Percentiles rank a stretch among this genome's conserved stretches.
These are phyloP conservation scores for Kwoniella bestiolae DNA, from an alignment of 768 basidiomycete genomes.

Conservation along the genomic window DNA sequence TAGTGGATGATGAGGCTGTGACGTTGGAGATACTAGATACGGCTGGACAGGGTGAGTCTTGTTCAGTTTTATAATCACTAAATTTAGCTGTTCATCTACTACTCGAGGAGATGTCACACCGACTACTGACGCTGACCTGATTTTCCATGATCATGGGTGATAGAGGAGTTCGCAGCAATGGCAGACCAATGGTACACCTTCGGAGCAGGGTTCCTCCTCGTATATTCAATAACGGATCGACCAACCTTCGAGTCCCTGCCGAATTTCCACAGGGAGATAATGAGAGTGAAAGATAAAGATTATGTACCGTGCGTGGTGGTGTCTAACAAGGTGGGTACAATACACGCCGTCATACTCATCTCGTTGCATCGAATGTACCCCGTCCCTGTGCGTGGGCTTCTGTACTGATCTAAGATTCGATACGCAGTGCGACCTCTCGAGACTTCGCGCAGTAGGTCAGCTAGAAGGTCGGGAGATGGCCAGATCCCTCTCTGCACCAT, in stretches of 20 bases:
- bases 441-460: conserved; percentile 41
- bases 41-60: conserved; percentile 60
- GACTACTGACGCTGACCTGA: background rate
- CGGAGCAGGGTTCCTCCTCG: conserved; percentile 62
- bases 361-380: too few relatives aligned
- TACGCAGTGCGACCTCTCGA: conserved; percentile 42
- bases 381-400: too few relatives aligned
- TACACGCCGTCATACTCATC: background rate
- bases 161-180: conserved; percentile 56
- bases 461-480: conserved; percentile 55
- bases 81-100: too few relatives aligned
- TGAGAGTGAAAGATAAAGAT: conserved; percentile 60
- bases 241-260: conserved; percentile 61
- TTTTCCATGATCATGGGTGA: background rate
- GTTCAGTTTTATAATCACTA: too few relatives aligned
- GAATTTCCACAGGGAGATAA: conserved; percentile 60
- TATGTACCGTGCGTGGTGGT: conserved; percentile 61
- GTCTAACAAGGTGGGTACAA: conserved; percentile 59
- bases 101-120: too few relatives aligned
- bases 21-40: conserved; percentile 63
- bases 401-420: background rate
- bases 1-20: conserved; percentile 62
- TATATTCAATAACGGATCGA: conserved; percentile 62
- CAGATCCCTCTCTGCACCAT: conserved; percentile 55
- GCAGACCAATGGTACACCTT: conserved; percentile 57